phyloP scores from a whole-genome alignment of 495 filamentous ascomycete species.

The Hypoxylon rickii region DNA sequence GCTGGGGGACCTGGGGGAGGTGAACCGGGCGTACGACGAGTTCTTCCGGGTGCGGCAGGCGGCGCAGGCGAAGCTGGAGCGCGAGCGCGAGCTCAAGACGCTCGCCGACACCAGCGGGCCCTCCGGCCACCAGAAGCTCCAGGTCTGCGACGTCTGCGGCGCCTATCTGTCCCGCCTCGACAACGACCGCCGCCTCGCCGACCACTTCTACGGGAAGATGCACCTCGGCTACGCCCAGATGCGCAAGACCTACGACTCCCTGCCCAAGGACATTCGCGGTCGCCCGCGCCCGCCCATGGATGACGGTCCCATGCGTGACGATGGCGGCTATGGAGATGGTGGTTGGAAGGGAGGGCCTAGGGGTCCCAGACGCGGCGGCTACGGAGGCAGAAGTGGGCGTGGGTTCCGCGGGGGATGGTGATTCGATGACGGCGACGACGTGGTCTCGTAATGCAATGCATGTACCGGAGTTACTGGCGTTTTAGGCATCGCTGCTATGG shows the following conservation, averaged over 20 bases:
- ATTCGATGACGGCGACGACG: slow-evolving; percentile 1
- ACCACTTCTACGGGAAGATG: slow-evolving; percentile 99
- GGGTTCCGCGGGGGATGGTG: slow-evolving; percentile 53
- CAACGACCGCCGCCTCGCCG: slow-evolving; percentile 90
- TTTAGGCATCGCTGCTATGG: slow-evolving; percentile 3
- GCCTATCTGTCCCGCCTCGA: slow-evolving; percentile 90
- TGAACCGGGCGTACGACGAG: slow-evolving; percentile 81
- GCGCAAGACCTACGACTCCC: slow-evolving; percentile 84
- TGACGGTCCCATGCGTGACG: slow-evolving; percentile 52
- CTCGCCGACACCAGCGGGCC: slow-evolving; percentile 89
- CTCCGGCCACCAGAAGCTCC: slow-evolving; percentile 93
- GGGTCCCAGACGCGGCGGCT: slow-evolving; percentile 50
- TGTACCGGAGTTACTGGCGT: slow-evolving; percentile 36
- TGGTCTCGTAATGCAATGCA: slow-evolving; percentile 3
- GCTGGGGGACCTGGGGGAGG: slow-evolving; percentile 79
- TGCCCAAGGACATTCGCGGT: slow-evolving; percentile 83
- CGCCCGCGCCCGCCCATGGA: slow-evolving; percentile 62
- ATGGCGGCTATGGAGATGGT: slow-evolving; percentile 60
- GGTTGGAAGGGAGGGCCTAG: slow-evolving; percentile 53
- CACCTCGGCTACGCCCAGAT: slow-evolving; percentile 97
- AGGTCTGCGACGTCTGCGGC: slow-evolving; percentile 96
- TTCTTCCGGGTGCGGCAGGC: slow-evolving; percentile 80
- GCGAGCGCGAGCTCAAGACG: slow-evolving; percentile 89
- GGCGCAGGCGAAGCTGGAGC: slow-evolving; percentile 80
- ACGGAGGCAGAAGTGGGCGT: slow-evolving; percentile 45